A percentile compares a stretch with the other conserved stretches of the same genome.
These are phyloP conservation scores for Aspergillus sp. DNA, from an alignment of 2,329 filamentous ascomycete species.

Conservation along the genomic window DNA sequence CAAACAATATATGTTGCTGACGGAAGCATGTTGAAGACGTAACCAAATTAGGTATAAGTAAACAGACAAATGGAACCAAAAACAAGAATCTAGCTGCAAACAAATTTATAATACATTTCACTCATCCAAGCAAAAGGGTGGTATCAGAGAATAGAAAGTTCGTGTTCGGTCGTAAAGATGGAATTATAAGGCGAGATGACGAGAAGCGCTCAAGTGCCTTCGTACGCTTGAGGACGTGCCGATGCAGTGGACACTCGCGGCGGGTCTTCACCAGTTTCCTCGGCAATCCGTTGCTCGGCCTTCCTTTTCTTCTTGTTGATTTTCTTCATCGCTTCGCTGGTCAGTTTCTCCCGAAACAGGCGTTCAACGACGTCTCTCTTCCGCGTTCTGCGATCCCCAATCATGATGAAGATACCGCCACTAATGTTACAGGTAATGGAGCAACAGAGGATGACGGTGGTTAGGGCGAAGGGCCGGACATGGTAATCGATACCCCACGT, in stretches of 20 bases:
- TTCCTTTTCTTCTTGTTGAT: slow-evolving; percentile 51
- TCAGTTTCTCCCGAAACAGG: slow-evolving; percentile 74
- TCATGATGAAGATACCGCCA: slow-evolving; percentile 72
- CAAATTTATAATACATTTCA: neutral
- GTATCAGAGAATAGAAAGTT: neutral
- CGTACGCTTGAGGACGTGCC: slow-evolving; percentile 12
- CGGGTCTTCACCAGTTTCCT: slow-evolving; percentile 13
- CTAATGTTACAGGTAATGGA: slow-evolving; percentile 76
- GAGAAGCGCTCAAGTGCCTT: slow-evolving; percentile 13
- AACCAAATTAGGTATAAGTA: neutral
- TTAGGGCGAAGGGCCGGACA: slow-evolving; percentile 67
- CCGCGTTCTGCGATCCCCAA: slow-evolving; percentile 72
- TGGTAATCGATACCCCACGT: slow-evolving; percentile 78
- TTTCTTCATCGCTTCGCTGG: slow-evolving; percentile 61
- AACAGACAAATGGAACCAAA: neutral
- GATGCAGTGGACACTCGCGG: slow-evolving; percentile 10
- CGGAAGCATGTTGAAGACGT: neutral
- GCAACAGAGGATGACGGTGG: slow-evolving; percentile 76
- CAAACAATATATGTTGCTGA: neutral
- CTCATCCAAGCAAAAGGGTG: neutral
- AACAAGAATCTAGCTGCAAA: neutral
- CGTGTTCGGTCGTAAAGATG: neutral
- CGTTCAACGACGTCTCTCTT: slow-evolving; percentile 84
- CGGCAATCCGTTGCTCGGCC: slow-evolving; percentile 1
- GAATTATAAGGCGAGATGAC: neutral